phyloP scores from a whole-genome alignment of 139 green algal species.

The Tetradesmus obliquus region DNA sequence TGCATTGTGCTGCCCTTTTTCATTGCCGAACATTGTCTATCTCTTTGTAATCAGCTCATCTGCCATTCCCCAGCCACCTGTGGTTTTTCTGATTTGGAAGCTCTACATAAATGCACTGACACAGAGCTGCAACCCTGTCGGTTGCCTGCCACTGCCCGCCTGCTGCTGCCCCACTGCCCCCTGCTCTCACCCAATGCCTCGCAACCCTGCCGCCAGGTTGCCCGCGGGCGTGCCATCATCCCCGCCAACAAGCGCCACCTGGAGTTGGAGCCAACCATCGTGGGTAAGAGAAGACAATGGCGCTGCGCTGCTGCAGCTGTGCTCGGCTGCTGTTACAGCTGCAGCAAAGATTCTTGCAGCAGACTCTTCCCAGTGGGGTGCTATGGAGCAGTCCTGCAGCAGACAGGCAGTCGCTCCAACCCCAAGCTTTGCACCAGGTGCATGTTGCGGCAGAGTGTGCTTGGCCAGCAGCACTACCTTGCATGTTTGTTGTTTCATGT shows the following conservation, averaged over 20 bases:
- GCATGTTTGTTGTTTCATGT: neutral
- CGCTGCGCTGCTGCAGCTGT: neutral
- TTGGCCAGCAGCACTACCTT: neutral
- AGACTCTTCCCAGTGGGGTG: no score
- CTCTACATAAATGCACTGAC: no score
- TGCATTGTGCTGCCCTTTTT: no score
- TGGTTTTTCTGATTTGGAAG: no score
- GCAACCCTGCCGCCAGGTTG: constrained; percentile 71
- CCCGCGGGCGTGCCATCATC: constrained; percentile 96
- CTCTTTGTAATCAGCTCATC: no score
- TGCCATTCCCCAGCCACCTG: no score
- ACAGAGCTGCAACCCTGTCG: neutral
- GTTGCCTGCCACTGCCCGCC: neutral
- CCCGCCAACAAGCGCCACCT: constrained; percentile 94
- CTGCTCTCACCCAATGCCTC: neutral
- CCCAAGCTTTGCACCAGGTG: no score
- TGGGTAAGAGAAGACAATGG: constrained; percentile 62
- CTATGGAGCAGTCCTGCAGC: no score
- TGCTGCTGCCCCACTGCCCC: neutral
- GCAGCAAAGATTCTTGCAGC: neutral
- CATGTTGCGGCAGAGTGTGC: neutral
- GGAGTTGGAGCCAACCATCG: constrained; percentile 94
- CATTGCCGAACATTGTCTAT: no score
- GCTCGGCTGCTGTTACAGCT: neutral
- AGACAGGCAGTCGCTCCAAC: no score